Evolutionary conservation across 768 basidiomycete species (phyloP).

Genomic region (Candolleomyces eurysporus): DNA sequence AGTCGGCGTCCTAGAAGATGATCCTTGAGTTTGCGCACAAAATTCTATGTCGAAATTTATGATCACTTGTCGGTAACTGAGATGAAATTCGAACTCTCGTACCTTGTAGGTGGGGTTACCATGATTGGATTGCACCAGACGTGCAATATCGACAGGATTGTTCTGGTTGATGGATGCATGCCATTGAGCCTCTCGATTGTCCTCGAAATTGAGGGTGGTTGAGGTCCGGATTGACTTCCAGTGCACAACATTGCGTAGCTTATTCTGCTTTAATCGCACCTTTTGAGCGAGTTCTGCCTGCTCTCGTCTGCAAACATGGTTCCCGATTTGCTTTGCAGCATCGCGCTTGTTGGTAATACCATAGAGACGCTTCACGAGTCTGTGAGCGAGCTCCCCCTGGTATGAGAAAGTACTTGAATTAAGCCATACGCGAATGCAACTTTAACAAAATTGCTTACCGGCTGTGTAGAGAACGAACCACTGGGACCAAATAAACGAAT

Average conservation of each 20-base stretch:
- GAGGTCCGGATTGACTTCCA: background rate
- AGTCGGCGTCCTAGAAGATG: constrained; percentile 31
- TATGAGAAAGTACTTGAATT: background rate
- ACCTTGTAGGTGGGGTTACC: constrained; percentile 20
- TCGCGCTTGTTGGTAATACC: constrained; percentile 32
- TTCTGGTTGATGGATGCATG: constrained; percentile 18
- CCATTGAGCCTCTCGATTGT: background rate
- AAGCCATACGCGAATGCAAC: background rate
- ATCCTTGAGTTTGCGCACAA: constrained; percentile 31
- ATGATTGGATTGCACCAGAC: constrained; percentile 8
- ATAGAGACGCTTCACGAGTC: constrained; percentile 36
- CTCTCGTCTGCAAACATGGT: constrained; percentile 1
- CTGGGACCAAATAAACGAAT: constrained; percentile 32
- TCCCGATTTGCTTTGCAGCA: constrained; percentile 23
- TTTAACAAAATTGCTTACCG: constrained; percentile 22
- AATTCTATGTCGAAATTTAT: constrained; percentile 13
- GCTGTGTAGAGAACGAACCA: constrained; percentile 39
- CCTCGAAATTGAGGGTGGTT: background rate
- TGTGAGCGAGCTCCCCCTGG: constrained; percentile 45
- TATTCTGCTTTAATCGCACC: background rate
- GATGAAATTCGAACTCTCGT: background rate
- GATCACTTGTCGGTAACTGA: background rate
- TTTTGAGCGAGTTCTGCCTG: background rate
- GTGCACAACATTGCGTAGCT: background rate
- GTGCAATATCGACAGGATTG: constrained; percentile 15